A percentile compares a stretch with the other conserved stretches of the same genome.
Evolutionary conservation across 768 basidiomycete genomes (phyloP).

Genomic region (Hemileccinum rubropunctum): DNA sequence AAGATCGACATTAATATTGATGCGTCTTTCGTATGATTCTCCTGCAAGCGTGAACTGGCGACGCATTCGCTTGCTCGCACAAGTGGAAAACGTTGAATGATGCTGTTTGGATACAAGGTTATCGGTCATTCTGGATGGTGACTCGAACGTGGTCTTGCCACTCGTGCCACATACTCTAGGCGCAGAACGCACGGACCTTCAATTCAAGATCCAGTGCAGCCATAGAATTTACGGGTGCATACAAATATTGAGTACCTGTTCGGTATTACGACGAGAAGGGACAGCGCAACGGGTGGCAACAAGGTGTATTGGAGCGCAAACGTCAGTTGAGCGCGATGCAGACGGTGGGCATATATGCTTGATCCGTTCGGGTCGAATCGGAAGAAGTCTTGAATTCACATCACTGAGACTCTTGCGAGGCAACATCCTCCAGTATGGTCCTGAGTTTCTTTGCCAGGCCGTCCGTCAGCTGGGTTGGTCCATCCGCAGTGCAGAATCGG

Average conservation of each 20-base stretch:
- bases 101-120: too few species aligned
- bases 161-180: neutral
- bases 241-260: neutral
- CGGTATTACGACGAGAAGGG: too few species aligned
- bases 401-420: constrained; percentile 29
- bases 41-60: too few species aligned
- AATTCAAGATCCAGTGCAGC: neutral
- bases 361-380: neutral
- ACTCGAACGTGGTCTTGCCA: too few species aligned
- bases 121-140: too few species aligned
- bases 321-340: neutral
- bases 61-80: too few species aligned
- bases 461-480: constrained; percentile 63
- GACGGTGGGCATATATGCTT: neutral
- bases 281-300: neutral
- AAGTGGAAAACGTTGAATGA: too few species aligned
- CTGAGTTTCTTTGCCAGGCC: constrained; percentile 55
- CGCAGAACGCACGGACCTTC: neutral
- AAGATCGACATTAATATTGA: too few species aligned
- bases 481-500: constrained; percentile 74
- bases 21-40: too few species aligned
- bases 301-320: neutral
- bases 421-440: constrained; percentile 34
- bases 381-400: too few species aligned
- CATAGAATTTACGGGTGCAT: neutral